Evolutionary conservation across 306 rosid genomes (phyloP).

Genomic region (Medicago truncatula): DNA sequence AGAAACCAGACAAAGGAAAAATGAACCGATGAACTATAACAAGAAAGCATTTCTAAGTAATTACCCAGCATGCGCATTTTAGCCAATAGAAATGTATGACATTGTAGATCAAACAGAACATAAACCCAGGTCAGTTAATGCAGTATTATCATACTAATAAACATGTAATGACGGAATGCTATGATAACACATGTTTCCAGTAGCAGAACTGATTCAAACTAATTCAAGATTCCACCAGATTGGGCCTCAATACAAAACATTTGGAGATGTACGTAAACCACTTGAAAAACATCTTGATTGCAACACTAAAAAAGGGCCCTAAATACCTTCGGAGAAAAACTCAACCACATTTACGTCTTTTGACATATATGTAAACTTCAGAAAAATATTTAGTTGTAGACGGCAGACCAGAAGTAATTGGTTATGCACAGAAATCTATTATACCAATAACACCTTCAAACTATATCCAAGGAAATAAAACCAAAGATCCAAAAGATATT

Average conservation of each 20-base stretch:
- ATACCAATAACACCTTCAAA: slow-evolving; percentile 2
- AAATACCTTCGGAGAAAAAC: neutral
- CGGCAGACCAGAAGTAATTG: neutral
- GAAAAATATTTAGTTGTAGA: neutral
- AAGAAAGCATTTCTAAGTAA: neutral
- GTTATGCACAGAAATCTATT: slow-evolving; percentile 13
- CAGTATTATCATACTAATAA: neutral
- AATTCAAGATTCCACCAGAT: neutral
- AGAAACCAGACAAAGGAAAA: neutral
- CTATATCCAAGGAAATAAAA: slow-evolving; percentile 26
- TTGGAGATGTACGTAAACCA: neutral
- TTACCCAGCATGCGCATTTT: neutral
- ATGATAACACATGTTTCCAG: neutral
- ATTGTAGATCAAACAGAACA: neutral
- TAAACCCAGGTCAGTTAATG: neutral
- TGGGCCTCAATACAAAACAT: neutral
- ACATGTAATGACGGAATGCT: neutral
- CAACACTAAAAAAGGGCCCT: neutral
- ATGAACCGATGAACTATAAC: neutral
- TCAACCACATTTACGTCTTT: neutral
- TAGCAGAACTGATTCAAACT: neutral
- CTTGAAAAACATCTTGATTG: neutral
- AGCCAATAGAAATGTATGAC: neutral
- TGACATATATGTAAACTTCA: neutral
- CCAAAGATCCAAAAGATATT: neutral